Conservation (phyloP, 192 early-diverging fungal species). For the Thoreauomyces humboldtii region DNA sequence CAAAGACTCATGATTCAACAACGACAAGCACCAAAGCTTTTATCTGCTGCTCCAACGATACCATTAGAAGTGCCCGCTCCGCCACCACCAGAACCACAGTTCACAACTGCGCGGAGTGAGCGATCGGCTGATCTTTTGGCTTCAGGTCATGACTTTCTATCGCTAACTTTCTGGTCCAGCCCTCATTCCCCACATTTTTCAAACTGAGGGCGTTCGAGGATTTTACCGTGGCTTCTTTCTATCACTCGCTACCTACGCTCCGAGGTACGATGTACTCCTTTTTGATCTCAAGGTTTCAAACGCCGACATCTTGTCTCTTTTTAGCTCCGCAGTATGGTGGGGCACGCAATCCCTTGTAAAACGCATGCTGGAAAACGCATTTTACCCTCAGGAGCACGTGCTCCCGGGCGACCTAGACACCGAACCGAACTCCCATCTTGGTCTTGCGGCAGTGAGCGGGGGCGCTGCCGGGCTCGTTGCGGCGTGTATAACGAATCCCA, state of each 20-base stretch:
- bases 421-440: not conserved
- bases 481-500: not conserved
- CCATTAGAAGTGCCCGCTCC: no score
- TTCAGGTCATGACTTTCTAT: not conserved
- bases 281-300: no score
- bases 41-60: no score
- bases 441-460: not conserved
- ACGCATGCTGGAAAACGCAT: not conserved
- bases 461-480: not conserved
- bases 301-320: no score
- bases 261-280: no score
- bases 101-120: not conserved
- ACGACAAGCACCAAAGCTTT: not conserved
- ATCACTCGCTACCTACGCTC: constrained; percentile 24
- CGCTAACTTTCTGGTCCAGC: constrained; percentile 3
- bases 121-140: no score
- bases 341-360: constrained; percentile 16
- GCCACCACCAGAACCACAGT: no score
- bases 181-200: constrained; percentile 2
- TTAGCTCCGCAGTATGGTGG: constrained; percentile 29
- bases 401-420: not conserved
- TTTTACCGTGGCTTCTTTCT: constrained; percentile 23
- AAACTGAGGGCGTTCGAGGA: constrained; percentile 18
- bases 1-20: constrained; percentile 32
- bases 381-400: not conserved